Evolutionary conservation across 345 rosid genomes (phyloP), one percentile per base, ranked within the genome.

Genomic region (Pelargonium nanum): DNA sequence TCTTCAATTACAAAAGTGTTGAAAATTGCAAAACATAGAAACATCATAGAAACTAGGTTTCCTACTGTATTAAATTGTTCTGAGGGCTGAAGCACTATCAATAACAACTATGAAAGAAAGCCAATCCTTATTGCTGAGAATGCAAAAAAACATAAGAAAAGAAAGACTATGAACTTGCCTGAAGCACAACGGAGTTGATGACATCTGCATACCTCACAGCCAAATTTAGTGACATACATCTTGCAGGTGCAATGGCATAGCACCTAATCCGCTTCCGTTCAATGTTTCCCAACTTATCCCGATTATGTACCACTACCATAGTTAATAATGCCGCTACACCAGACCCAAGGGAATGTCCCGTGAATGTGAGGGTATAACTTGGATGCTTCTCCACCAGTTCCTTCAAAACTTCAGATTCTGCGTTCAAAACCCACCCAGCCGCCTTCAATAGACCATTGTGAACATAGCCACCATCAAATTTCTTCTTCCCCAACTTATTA

Each of bases 151-250:
- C 7, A 56, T 62, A 61, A 55, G 13, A n/a, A 4, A 22, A 24
- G 52, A 62, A 60, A 54, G 50, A 48, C 19, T 28, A 58, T 57
- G 0, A 65, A 70, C 80, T 71, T 73, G 72, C 99, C 99, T 93
- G 97, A 72, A 93, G 96, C 72, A 93, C 96, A 5, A 93, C 78
- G 55, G 99, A 87, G 73, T 89, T 85, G 73, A 93, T 93, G 44
- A 87, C 96, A 83, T 89, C 97, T 0, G 96, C 99, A 74, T 87
- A 93, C 78, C 87, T 77, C 48, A 89, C 94, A 0, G 99, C 97
- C 83, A 93, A 76, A 71, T 89, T 93, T 58, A 93, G 76, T 0
- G 97, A 89, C 94, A 93, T 87, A 67, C 97, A 93, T 82, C 99
- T 85, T 53, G 99, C 97, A 74, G 99, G 97, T 10, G 99, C 96